phyloP scores from a whole-genome alignment of 2,329 filamentous ascomycete species.

The Dactylella cylindrospora region DNA sequence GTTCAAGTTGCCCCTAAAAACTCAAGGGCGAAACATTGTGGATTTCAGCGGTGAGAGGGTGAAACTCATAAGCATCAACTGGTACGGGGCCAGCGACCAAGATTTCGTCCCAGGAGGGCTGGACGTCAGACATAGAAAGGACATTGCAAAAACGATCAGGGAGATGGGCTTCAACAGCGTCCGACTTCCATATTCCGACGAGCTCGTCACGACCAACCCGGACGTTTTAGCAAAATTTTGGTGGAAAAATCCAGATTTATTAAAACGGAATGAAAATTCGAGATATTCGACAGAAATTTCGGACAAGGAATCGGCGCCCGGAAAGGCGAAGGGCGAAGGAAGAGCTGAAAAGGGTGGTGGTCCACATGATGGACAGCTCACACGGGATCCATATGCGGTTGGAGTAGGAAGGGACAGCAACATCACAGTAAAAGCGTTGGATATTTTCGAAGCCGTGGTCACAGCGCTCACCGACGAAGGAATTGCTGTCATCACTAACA shows the following conservation, averaged over 20 bases:
- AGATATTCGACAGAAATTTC: background rate
- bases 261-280: background rate
- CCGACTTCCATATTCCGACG: slow-evolving; percentile 68
- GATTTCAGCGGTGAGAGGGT: slow-evolving; percentile 61
- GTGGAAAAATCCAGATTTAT: slow-evolving; percentile 30
- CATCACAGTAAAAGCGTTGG: slow-evolving; percentile 56
- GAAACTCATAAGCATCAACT: slow-evolving; percentile 67
- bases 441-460: slow-evolving; percentile 64
- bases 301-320: slow-evolving; percentile 1
- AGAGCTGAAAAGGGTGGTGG: too few relatives aligned
- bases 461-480: slow-evolving; percentile 63
- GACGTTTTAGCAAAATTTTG: slow-evolving; percentile 51
- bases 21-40: slow-evolving; percentile 63
- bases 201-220: slow-evolving; percentile 65
- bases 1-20: slow-evolving; percentile 62
- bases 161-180: slow-evolving; percentile 70
- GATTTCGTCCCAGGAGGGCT: slow-evolving; percentile 66
- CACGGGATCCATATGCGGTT: slow-evolving; percentile 63
- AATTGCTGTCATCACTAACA: slow-evolving; percentile 67
- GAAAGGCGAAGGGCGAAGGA: background rate
- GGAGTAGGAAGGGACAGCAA: slow-evolving; percentile 50
- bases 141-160: slow-evolving; percentile 64
- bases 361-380: slow-evolving; percentile 57
- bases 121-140: slow-evolving; percentile 63
- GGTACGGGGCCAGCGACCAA: slow-evolving; percentile 71